Evolutionary conservation across 495 filamentous ascomycete genomes (phyloP), one percentile per base, ranked within the genome.

Genomic region (Trichoderma virens): DNA sequence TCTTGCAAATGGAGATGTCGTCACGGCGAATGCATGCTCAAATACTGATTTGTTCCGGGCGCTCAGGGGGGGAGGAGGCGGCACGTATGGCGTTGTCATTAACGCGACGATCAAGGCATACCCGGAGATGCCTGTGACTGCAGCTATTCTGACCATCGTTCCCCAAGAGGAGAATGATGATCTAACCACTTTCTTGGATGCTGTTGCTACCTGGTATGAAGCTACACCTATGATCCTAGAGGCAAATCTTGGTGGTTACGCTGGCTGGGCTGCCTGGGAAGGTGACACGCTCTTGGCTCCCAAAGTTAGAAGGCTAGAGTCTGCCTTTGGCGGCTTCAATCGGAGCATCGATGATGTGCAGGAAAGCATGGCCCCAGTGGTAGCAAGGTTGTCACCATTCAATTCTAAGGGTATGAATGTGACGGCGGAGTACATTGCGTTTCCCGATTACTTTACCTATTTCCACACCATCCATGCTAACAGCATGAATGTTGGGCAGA

Each of bases 31-130:
- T 30, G 64, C 75, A 5, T 65, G 67, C 13, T 69, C 71, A 20
- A 74, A 86, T 51, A 51, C 75, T 0, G 83, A 86, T 31, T 74
- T 86, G 18, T 87, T 81, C 76, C 85, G 77, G 82, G 85, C 85
- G 16, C 68, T 85, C 0, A 72, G 74, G 25, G 84, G 83, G 8
- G 83, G 83, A 13, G 83, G 82, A 16, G 76, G 71, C 18, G 79
- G 80, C 3, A 82, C 78, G 5, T 85, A 78, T 45, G 83, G 75
- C 0, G 75, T 84, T 2, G 79, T 84, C 2, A 67, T 75, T 59
- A 77, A 74, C 23, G 65, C 79, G 67, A 84, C 80, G 0, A 67
- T 72, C 6, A 79, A 77, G 64, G 72, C 75, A 1, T 70, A 80
- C 62, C 63, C 61, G 0, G 70, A 75, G 31, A 32, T 61, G 59